Evolutionary conservation across 2,329 filamentous ascomycete genomes (phyloP).

Genomic region (Fragosphaeria purpurea): DNA sequence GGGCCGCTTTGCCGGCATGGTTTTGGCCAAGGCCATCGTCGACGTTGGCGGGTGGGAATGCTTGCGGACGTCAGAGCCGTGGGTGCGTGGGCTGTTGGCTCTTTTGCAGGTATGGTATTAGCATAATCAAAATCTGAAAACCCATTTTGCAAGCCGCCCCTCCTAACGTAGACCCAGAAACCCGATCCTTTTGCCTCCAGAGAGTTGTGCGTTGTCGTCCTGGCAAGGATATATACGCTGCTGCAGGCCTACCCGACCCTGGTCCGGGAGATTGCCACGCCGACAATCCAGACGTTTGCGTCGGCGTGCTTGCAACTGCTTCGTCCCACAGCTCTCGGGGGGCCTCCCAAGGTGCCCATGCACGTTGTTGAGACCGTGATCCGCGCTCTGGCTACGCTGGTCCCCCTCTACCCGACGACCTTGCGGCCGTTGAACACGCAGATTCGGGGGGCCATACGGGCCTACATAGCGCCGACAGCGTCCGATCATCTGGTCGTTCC

Average conservation of each 20-base stretch:
- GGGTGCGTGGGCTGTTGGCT: conserved; percentile 66
- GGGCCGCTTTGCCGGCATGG: conserved; percentile 67
- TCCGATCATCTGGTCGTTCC: conserved; percentile 40
- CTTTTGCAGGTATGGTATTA: conserved; percentile 51
- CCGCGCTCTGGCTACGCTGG: conserved; percentile 58
- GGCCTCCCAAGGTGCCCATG: conserved; percentile 29
- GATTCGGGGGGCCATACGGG: conserved; percentile 50
- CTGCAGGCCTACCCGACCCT: conserved; percentile 76
- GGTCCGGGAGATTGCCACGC: conserved; percentile 78
- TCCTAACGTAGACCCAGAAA: conserved; percentile 41
- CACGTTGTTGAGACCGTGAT: conserved; percentile 57
- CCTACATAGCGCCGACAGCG: conserved; percentile 54
- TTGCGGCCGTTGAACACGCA: conserved; percentile 67
- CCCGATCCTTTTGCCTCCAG: conserved; percentile 66
- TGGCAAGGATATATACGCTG: conserved; percentile 75
- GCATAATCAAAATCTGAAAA: too few relatives aligned
- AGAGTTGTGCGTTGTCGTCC: conserved; percentile 62
- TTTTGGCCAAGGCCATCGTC: conserved; percentile 68
- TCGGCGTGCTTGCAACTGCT: conserved; percentile 61
- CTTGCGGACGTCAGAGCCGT: conserved; percentile 60
- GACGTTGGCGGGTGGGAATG: conserved; percentile 81
- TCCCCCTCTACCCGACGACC: conserved; percentile 74
- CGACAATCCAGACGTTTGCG: conserved; percentile 65
- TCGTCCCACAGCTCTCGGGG: conserved; percentile 32
- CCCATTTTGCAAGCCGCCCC: too few relatives aligned